These are phyloP conservation scores for Sphaceloma murrayae DNA, from an alignment of 2,329 filamentous ascomycete species.

Conservation along the genomic window DNA sequence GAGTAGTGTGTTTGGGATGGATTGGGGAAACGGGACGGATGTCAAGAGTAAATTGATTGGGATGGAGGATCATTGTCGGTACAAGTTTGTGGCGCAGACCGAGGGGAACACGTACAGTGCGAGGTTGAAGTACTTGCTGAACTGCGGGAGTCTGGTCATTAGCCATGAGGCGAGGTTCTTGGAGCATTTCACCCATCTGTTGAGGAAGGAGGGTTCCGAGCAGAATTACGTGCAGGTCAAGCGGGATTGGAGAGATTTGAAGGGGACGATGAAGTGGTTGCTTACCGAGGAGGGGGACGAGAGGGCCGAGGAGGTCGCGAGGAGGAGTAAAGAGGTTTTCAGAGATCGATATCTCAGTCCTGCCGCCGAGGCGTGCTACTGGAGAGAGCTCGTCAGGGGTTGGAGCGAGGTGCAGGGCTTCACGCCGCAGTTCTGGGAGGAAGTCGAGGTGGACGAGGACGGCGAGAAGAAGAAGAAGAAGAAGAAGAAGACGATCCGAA, in stretches of 20 bases:
- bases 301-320: slow-evolving; percentile 23
- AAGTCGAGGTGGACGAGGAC: background rate
- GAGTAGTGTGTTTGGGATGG: slow-evolving; percentile 35
- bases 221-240: slow-evolving; percentile 28
- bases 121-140: slow-evolving; percentile 28
- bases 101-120: slow-evolving; percentile 30
- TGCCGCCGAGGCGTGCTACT: slow-evolving; percentile 28
- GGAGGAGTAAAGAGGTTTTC: slow-evolving; percentile 24
- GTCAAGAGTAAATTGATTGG: slow-evolving; percentile 14
- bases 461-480: slow-evolving; percentile 2
- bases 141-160: slow-evolving; percentile 27
- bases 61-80: slow-evolving; percentile 19
- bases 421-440: slow-evolving; percentile 11
- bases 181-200: slow-evolving; percentile 28
- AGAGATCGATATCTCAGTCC: slow-evolving; percentile 24
- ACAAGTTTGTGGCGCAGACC: slow-evolving; percentile 22
- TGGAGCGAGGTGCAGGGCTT: slow-evolving; percentile 25
- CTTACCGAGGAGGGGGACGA: slow-evolving; percentile 13
- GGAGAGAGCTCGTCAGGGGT: slow-evolving; percentile 24
- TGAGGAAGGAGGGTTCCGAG: slow-evolving; percentile 22
- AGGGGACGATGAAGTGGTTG: slow-evolving; percentile 2
- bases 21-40: slow-evolving; percentile 18
- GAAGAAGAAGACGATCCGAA: slow-evolving; percentile 3
- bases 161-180: slow-evolving; percentile 26
- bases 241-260: slow-evolving; percentile 26